Evolutionary conservation across 192 early-diverging fungal species (phyloP).

Genomic region (Linderina pennispora): DNA sequence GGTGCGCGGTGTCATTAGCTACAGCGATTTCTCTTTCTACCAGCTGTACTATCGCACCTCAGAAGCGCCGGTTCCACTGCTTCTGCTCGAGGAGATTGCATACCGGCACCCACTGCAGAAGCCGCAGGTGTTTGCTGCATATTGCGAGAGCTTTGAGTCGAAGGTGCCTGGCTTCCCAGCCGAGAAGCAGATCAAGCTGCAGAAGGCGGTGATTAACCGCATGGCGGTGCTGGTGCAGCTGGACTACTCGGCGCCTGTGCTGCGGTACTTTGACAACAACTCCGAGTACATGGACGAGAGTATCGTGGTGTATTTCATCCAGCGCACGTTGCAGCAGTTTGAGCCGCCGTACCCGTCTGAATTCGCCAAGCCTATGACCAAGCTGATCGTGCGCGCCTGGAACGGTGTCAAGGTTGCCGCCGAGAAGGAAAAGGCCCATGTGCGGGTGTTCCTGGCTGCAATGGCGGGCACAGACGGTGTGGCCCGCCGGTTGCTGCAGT

Average conservation of each 20-base stretch:
- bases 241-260: conserved; percentile 55
- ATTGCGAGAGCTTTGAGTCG: conserved; percentile 55
- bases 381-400: conserved; percentile 15
- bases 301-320: conserved; percentile 60
- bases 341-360: conserved; percentile 24
- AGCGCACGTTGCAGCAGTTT: conserved; percentile 21
- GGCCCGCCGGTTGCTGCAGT: conserved; percentile 1
- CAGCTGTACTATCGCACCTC: conserved; percentile 62
- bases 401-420: conserved; percentile 20
- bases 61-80: conserved; percentile 53
- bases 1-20: conserved; percentile 56
- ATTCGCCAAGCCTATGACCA: conserved; percentile 20
- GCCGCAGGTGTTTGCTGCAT: conserved; percentile 56
- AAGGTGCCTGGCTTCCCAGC: conserved; percentile 50
- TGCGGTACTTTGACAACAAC: conserved; percentile 52
- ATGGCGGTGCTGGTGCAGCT: conserved; percentile 62
- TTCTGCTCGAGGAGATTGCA: conserved; percentile 74
- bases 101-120: conserved; percentile 63
- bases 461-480: conserved; percentile 13
- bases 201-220: conserved; percentile 61
- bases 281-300: conserved; percentile 61
- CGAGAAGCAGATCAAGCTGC: conserved; percentile 60
- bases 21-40: conserved; percentile 55
- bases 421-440: conserved; percentile 12
- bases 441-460: conserved; percentile 19